Evolutionary conservation across 306 rosid species (phyloP).

Genomic region (barrel medic (Medicago truncatula)): MtrunA17r5.0-ANR NC_053045.1:57461501-57462000

Average conservation of each 20-base stretch:
- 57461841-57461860: constrained; percentile 14
- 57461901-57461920: constrained; percentile 92
- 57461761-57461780: constrained; percentile 9
- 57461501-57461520: too few species aligned
- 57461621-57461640: background rate
- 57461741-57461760: background rate
- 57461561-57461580: background rate
- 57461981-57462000: constrained; percentile 8
- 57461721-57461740: constrained; percentile 1
- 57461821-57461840: background rate
- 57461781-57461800: constrained; percentile 14
- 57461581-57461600: background rate
- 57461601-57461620: background rate
- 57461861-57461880: constrained; percentile 86
- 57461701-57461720: background rate
- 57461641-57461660: background rate
- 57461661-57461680: background rate
- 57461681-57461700: background rate
- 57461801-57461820: constrained; percentile 3
- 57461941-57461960: constrained; percentile 59
- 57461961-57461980: background rate
- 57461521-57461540: too few species aligned
- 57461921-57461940: constrained; percentile 95
- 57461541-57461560: background rate
- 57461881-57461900: constrained; percentile 85